Evolutionary conservation across 768 basidiomycete genomes (phyloP).

Genomic region (Rhodotorula babjevae): DNA sequence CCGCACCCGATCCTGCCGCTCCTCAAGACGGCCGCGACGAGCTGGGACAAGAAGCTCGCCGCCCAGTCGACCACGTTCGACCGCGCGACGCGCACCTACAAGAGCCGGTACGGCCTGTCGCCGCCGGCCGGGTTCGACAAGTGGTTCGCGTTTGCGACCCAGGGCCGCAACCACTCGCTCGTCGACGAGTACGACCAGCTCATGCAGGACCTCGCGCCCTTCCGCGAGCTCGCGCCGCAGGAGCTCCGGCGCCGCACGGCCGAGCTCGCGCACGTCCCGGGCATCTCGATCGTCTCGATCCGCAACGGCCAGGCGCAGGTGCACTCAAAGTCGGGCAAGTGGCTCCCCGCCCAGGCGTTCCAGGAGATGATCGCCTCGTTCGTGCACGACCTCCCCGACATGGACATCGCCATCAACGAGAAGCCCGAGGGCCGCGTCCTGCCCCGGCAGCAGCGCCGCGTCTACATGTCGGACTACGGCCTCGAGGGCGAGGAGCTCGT

Average conservation of each 20-base stretch:
- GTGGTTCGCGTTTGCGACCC: constrained; percentile 44
- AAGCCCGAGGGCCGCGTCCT: constrained; percentile 90
- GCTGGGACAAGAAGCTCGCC: constrained; percentile 36
- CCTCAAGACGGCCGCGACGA: constrained; percentile 24
- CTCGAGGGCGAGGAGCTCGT: constrained; percentile 35
- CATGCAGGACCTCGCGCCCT: constrained; percentile 42
- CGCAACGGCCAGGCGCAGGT: constrained; percentile 41
- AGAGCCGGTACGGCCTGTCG: constrained; percentile 34
- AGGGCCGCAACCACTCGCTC: constrained; percentile 43
- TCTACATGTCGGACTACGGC: constrained; percentile 40
- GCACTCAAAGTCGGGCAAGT: constrained; percentile 42
- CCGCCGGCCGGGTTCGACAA: constrained; percentile 43
- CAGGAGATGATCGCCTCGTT: constrained; percentile 42
- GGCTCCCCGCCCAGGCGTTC: constrained; percentile 43
- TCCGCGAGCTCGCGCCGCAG: constrained; percentile 34
- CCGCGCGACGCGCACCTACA: constrained; percentile 38
- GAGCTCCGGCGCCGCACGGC: constrained; percentile 38
- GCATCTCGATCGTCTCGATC: constrained; percentile 42
- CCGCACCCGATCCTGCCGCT: constrained; percentile 42
- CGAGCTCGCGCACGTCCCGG: constrained; percentile 41
- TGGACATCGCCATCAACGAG: constrained; percentile 90
- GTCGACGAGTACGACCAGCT: constrained; percentile 45
- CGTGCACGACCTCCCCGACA: constrained; percentile 68
- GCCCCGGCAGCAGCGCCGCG: constrained; percentile 33
- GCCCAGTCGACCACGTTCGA: constrained; percentile 39